Evolutionary conservation across 495 filamentous ascomycete species (phyloP).

Genomic region (Penicillium simplicissimum): DNA sequence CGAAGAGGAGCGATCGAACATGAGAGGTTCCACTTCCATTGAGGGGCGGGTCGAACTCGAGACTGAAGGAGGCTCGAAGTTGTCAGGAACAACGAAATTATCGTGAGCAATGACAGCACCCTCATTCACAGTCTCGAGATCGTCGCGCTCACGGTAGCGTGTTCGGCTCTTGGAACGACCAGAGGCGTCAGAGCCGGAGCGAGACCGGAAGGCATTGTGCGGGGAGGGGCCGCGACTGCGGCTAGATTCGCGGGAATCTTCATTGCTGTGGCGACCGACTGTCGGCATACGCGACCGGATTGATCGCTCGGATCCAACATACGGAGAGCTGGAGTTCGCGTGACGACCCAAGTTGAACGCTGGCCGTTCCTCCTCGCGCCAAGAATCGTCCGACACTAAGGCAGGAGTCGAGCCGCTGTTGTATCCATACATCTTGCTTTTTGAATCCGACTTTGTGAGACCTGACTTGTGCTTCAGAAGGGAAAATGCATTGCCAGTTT

Average conservation of each 20-base stretch:
- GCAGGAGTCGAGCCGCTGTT: slow-evolving; percentile 57
- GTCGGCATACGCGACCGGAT: slow-evolving; percentile 37
- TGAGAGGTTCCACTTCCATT: slow-evolving; percentile 35
- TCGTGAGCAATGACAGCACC: slow-evolving; percentile 32
- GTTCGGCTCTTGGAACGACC: slow-evolving; percentile 58
- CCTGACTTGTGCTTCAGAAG: slow-evolving; percentile 68
- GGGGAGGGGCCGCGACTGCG: slow-evolving; percentile 43
- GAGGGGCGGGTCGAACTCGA: slow-evolving; percentile 44
- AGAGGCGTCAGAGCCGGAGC: slow-evolving; percentile 63
- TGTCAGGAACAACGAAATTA: slow-evolving; percentile 27
- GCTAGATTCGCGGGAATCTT: slow-evolving; percentile 44
- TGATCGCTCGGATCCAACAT: slow-evolving; percentile 37
- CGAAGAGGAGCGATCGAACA: slow-evolving; percentile 43
- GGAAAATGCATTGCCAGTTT: slow-evolving; percentile 61
- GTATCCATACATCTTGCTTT: slow-evolving; percentile 73
- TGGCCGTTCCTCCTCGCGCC: slow-evolving; percentile 48
- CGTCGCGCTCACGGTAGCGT: slow-evolving; percentile 46
- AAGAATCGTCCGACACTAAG: slow-evolving; percentile 41
- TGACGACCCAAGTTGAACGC: slow-evolving; percentile 38
- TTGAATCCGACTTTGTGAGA: slow-evolving; percentile 55
- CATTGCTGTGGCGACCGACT: slow-evolving; percentile 38
- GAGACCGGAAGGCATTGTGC: slow-evolving; percentile 33
- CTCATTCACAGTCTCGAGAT: slow-evolving; percentile 44
- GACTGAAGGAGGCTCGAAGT: slow-evolving; percentile 34
- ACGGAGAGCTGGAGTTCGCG: slow-evolving; percentile 45